Conservation (phyloP, 768 basidiomycete species). For the Lentinula sp. region DNA sequence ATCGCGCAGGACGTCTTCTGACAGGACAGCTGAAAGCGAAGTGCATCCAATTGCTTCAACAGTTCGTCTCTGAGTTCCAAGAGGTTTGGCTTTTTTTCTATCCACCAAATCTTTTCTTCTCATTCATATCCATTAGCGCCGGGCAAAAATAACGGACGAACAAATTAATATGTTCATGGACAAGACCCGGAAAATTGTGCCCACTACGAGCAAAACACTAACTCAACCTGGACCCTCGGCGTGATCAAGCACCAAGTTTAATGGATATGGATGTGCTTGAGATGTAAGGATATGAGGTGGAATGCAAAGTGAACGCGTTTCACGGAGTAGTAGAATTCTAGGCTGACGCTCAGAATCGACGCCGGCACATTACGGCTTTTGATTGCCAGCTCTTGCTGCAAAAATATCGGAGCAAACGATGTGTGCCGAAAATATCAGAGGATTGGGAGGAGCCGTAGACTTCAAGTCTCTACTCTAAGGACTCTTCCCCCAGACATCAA, state of each 20-base stretch:
- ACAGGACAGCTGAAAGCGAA: constrained; percentile 89
- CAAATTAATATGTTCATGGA: constrained; percentile 78
- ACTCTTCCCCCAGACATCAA: no score
- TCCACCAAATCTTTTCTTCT: constrained; percentile 6
- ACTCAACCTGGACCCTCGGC: constrained; percentile 2
- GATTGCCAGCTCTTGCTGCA: no score
- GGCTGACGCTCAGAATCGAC: no score
- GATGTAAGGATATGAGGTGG: neutral
- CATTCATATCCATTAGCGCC: constrained; percentile 43
- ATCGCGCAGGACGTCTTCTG: constrained; percentile 79
- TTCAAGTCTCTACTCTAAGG: no score
- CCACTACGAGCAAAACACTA: constrained; percentile 36
- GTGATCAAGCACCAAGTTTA: neutral
- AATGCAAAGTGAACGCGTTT: no score
- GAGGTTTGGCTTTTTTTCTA: constrained; percentile 30
- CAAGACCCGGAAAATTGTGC: constrained; percentile 65
- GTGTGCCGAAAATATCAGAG: no score
- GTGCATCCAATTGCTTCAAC: constrained; percentile 79
- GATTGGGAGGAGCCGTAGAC: no score
- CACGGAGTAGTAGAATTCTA: no score
- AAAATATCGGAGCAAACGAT: no score
- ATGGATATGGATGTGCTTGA: neutral
- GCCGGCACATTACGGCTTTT: no score
- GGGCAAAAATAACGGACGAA: constrained; percentile 75
- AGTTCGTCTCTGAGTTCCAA: constrained; percentile 84